Evolutionary conservation across 2,329 filamentous ascomycete species (phyloP), one percentile per base, ranked within the genome.

Genomic region (Cephalotrichum gorgonifer): DNA sequence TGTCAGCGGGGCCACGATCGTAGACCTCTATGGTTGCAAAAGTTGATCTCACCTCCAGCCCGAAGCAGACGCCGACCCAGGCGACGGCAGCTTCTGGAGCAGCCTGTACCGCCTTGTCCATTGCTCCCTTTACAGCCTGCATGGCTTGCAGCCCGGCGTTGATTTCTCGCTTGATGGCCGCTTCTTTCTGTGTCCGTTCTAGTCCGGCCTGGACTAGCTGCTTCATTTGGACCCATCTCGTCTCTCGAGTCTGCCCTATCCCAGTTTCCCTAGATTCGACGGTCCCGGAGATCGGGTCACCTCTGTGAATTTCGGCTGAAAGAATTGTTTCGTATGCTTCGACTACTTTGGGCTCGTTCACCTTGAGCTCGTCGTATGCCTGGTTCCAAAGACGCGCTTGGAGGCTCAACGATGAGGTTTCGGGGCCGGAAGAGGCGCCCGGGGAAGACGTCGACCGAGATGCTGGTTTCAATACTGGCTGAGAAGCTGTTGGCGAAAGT

Each of bases 61-160:
- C 55, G 50, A 67, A 47, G 50, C 58, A 66, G 26, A 68, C 56
- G 12, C 63, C 61, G 6, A 58, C 57, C 66, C 63, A 71, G 15
- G 65, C 58, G 45, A 68, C 48, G 2, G 63, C 62, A 20, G 65
- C 65, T 53, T 65, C 52, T 1, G 63, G 62, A 4, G 57, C 50
- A 11, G 53, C 51, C 39, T 60, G 43, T 11, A 69, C 30, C 2
- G 55, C 59, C 11, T 54, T 56, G 30, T 55, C 50, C 0, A 64
- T 51, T 4, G 63, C 7, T 6, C 27, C 33, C 26, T 48, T 48
- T 7, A 48, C 33, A 2, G 45, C 39, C 2, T 26, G 11, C 15
- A 46, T 17, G 26, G 28, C 28, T n/a, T 26, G 26, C 4, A 33
- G 31, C 2, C 25, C 43, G 12, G 23, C 26, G 4, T 47, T 28